Evolutionary conservation across 164 flowering plant species (phyloP).

Genomic region (Cinnamomum chago): DNA sequence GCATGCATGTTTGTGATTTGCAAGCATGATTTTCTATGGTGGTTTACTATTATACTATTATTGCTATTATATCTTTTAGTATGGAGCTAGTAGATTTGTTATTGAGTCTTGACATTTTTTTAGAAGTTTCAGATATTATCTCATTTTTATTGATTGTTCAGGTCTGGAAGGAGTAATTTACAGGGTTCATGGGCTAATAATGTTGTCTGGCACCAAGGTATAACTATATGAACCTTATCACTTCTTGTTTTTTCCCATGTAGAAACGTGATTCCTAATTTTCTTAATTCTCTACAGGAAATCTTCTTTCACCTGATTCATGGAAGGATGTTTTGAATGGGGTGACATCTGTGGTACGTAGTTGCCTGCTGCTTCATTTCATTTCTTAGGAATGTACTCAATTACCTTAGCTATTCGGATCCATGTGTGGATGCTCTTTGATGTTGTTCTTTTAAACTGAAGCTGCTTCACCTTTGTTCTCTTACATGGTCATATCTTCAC

Average conservation of each 20-base stretch:
- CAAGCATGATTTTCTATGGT: neutral
- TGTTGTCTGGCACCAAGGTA: slow-evolving; percentile 84
- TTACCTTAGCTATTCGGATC: neutral
- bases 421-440: neutral
- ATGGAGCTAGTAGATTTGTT: neutral
- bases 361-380: neutral
- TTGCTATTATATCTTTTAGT: neutral
- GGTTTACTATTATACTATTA: neutral
- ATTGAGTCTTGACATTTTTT: neutral
- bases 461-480: neutral
- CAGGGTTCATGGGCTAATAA: slow-evolving; percentile 74
- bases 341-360: slow-evolving; percentile 78
- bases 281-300: slow-evolving; percentile 42
- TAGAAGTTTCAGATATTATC: neutral
- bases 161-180: slow-evolving; percentile 75
- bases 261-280: neutral
- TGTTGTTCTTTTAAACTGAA: neutral
- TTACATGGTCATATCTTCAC: neutral
- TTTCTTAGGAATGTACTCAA: neutral
- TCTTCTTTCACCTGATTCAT: slow-evolving; percentile 67
- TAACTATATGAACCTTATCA: neutral
- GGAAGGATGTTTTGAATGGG: slow-evolving; percentile 66
- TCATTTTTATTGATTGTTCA: slow-evolving; percentile 16
- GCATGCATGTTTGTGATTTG: neutral
- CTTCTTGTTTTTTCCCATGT: neutral